Evolutionary conservation across 2,329 filamentous ascomycete genomes (phyloP).

Genomic region (Waltergamsia citrina): DNA sequence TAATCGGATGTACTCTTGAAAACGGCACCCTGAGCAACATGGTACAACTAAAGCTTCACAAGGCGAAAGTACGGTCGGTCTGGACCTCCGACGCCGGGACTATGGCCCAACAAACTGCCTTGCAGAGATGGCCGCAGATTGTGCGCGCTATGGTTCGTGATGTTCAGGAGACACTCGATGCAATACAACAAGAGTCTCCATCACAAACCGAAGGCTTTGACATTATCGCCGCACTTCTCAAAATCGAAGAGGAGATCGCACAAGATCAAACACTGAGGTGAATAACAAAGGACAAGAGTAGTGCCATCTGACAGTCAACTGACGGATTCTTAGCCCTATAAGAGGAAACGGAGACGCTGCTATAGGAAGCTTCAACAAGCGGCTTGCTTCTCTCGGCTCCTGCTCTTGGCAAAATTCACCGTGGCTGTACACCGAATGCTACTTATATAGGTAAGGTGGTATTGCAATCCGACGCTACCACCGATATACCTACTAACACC

Average conservation of each 20-base stretch:
- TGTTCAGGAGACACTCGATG: not conserved
- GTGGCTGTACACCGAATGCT: constrained; percentile 61
- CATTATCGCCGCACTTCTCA: not conserved
- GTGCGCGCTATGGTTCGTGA: not conserved
- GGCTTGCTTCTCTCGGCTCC: not conserved
- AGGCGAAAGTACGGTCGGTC: not conserved
- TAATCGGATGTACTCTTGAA: too few species aligned
- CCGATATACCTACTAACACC: not conserved
- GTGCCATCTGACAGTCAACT: not conserved
- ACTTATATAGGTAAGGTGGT: constrained; percentile 44
- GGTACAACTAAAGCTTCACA: too few species aligned
- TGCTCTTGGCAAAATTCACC: constrained; percentile 2
- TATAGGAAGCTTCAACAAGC: not conserved
- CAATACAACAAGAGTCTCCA: too few species aligned
- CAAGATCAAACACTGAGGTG: not conserved
- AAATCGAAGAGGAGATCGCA: not conserved
- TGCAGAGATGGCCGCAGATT: not conserved
- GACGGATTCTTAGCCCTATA: not conserved
- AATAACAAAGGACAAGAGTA: not conserved
- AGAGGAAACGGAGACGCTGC: not conserved
- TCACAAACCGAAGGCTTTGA: too few species aligned
- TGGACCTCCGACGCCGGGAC: not conserved
- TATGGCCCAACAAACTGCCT: not conserved
- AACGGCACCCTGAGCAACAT: too few species aligned
- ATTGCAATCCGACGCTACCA: not conserved